Conservation (phyloP, 345 rosid genomes). For the Camelina sativa region DNA sequence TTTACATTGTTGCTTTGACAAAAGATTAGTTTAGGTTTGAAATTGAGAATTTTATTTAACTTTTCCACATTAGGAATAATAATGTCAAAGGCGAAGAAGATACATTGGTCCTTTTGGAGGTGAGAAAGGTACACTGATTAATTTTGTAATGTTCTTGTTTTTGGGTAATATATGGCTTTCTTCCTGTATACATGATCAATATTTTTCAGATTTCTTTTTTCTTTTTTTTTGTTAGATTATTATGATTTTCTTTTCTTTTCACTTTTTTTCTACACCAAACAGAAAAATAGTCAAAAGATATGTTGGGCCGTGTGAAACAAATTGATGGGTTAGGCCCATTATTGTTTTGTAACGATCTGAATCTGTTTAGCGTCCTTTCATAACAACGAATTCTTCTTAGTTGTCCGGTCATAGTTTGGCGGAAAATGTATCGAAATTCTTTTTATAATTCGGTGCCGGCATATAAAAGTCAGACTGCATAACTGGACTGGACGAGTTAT, state of each 20-base stretch:
- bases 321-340: conserved; percentile 11
- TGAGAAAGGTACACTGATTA: conserved; percentile 7
- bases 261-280: not conserved
- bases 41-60: not conserved
- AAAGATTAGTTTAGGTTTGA: conserved; percentile 1
- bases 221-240: not conserved
- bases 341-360: not conserved
- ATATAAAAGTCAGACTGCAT: too few relatives aligned
- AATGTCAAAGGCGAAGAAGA: conserved; percentile 3
- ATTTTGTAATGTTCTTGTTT: conserved; percentile 8
- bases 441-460: too few relatives aligned
- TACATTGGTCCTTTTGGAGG: conserved; percentile 5
- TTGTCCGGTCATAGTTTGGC: too few relatives aligned
- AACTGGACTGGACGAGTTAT: too few relatives aligned
- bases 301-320: conserved; percentile 16
- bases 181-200: not conserved
- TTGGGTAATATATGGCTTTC: conserved; percentile 21
- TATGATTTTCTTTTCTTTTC: too few relatives aligned
- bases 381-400: not conserved
- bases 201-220: not conserved
- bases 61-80: not conserved
- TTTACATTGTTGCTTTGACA: conserved; percentile 15
- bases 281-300: not conserved
- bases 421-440: too few relatives aligned
- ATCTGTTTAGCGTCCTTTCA: not conserved